Conservation (phyloP, 495 filamentous ascomycete genomes). For the Acidiella bohemica region DNA sequence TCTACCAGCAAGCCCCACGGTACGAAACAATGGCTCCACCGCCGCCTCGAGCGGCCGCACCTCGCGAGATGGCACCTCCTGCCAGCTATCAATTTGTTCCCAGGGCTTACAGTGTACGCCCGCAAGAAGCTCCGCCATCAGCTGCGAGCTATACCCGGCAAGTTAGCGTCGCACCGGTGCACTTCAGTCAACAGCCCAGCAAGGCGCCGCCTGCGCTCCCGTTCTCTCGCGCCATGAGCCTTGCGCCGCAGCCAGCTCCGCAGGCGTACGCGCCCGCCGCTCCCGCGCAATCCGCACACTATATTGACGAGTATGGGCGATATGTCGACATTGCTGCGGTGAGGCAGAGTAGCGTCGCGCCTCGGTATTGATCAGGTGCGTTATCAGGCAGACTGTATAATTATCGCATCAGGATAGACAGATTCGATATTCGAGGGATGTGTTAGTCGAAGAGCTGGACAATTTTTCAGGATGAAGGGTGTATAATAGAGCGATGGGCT, state of each 20-base stretch:
- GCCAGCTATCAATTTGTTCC: slow-evolving; percentile 7
- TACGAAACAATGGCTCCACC: slow-evolving; percentile 8
- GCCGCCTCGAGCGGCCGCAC: slow-evolving; percentile 1
- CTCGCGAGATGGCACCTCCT: background rate
- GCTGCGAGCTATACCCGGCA: slow-evolving; percentile 10
- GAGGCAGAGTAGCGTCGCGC: slow-evolving; percentile 9
- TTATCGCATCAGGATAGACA: too few species aligned
- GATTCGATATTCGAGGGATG: too few species aligned
- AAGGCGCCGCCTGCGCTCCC: slow-evolving; percentile 5
- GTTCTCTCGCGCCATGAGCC: slow-evolving; percentile 8
- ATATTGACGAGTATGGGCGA: slow-evolving; percentile 17
- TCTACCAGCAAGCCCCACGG: slow-evolving; percentile 3
- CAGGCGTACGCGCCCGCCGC: background rate
- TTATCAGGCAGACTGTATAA: too few species aligned
- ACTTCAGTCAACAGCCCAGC: slow-evolving; percentile 12
- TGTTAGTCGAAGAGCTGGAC: too few species aligned
- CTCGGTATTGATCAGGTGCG: slow-evolving; percentile 6
- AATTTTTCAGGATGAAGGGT: too few species aligned
- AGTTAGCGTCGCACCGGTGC: slow-evolving; percentile 15
- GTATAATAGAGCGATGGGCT: too few species aligned
- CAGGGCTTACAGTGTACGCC: slow-evolving; percentile 13
- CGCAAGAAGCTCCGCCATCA: slow-evolving; percentile 7
- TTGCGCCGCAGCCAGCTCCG: slow-evolving; percentile 11
- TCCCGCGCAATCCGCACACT: slow-evolving; percentile 7
- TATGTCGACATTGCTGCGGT: slow-evolving; percentile 9